Evolutionary conservation across 352 stramenopile genomes (phyloP).

Genomic region (Globisporangium spinosum): DNA sequence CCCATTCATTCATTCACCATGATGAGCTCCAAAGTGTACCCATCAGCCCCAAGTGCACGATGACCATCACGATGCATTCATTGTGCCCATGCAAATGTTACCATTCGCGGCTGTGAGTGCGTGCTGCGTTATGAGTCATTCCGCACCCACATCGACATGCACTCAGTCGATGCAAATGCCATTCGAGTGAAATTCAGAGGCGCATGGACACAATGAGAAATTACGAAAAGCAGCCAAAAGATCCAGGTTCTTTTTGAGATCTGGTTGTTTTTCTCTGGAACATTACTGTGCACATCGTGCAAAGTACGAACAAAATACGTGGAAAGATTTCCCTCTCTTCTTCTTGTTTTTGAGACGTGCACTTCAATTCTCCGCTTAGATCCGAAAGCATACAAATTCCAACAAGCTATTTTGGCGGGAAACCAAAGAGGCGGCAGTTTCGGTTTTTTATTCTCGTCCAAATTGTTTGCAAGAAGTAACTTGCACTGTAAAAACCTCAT

Average conservation of each 20-base stretch:
- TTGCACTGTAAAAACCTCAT: background rate
- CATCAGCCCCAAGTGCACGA: background rate
- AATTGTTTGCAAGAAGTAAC: background rate
- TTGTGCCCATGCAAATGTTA: background rate
- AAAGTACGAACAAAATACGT: background rate
- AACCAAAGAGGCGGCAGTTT: background rate
- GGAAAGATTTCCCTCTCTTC: background rate
- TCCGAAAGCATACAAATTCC: background rate
- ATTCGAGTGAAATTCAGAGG: too few species aligned
- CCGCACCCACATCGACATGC: too few species aligned
- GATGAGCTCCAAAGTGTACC: background rate
- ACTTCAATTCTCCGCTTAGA: constrained; percentile 1
- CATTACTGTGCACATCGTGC: background rate
- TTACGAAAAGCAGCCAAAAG: constrained; percentile 1
- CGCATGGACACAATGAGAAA: background rate
- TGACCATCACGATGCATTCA: constrained; percentile 1
- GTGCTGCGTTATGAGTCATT: background rate
- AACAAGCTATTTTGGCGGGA: constrained; percentile 8
- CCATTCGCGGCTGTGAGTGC: background rate
- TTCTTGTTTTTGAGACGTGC: background rate
- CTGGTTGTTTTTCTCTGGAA: background rate
- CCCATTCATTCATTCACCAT: background rate
- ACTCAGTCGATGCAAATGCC: background rate
- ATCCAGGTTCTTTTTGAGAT: background rate
- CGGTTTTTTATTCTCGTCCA: constrained; percentile 1